Conservation (phyloP, 768 basidiomycete genomes). For the Amanita subjunquillea region DNA sequence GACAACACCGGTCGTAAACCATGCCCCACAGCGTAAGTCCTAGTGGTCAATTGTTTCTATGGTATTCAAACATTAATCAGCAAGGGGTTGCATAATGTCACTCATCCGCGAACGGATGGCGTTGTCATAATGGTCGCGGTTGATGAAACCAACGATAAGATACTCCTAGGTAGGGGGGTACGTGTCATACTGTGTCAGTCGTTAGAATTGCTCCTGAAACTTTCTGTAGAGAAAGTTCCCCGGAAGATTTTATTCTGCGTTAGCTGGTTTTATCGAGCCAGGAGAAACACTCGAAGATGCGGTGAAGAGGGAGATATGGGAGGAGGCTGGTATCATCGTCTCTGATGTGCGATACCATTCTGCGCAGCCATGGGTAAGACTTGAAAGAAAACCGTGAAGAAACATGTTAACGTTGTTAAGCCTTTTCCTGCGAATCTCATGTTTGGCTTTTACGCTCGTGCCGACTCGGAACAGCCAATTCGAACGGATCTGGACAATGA, state of each 20-base stretch:
- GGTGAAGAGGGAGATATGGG: constrained; percentile 87
- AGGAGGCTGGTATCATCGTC: constrained; percentile 88
- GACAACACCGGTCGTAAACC: constrained; percentile 51
- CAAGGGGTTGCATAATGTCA: constrained; percentile 81
- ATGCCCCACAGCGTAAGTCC: constrained; percentile 59
- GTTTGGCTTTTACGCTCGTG: constrained; percentile 83
- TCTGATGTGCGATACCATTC: constrained; percentile 81
- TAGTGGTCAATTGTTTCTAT: not conserved
- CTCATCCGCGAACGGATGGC: constrained; percentile 73
- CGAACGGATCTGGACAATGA: constrained; percentile 90
- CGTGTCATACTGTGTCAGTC: constrained; percentile 15
- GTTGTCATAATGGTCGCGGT: constrained; percentile 89
- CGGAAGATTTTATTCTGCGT: constrained; percentile 70
- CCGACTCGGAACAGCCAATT: constrained; percentile 62
- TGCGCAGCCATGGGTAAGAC: constrained; percentile 72
- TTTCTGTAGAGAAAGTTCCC: constrained; percentile 52
- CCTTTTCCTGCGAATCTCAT: constrained; percentile 87
- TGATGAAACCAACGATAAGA: constrained; percentile 69
- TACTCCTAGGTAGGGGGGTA: constrained; percentile 83
- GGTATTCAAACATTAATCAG: constrained; percentile 24
- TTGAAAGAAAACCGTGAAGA: not conserved
- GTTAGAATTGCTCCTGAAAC: not conserved
- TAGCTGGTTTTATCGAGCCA: constrained; percentile 92
- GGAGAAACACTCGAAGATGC: constrained; percentile 94
- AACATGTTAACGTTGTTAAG: constrained; percentile 25